Base-by-base conservation (phyloP, 2,329 filamentous ascomycete genomes). In the Lasiodiplodia sp. region DNA sequence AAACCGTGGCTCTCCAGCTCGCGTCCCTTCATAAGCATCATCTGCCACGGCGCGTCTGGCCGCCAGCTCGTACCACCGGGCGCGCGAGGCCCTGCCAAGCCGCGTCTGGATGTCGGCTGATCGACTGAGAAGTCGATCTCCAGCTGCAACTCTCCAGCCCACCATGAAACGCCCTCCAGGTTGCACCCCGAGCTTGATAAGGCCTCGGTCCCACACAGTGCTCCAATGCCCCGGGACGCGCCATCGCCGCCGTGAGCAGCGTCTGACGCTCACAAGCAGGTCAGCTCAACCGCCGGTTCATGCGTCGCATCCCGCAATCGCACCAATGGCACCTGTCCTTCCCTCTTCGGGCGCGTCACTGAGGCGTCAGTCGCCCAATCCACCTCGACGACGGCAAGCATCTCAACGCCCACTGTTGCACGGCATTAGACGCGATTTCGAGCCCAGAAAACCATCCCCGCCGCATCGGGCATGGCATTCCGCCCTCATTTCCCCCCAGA, bases 31-130 rank as follows among this genome's bases (percentile, higher is more conserved):
- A 28, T 28, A 28, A 28, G 28, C 28, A 28, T 28, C 28, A 28
- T 28, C 28, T 28, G 28, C 28, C 28, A 28, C 28, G 28, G 28
- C 53, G 64, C 64, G 64, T 58, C 64, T 57, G 52, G 58, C 25
- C 44, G 10, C 52, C 23, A 34, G 37, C 64, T 49, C 34, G 52
- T 56, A 52, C 52, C 31, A 53, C 62, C 49, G 37, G n/a, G 34
- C 34, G 56, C 55, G 34, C 12, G n/a, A 56, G 53, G 66, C 66
- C 66, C 56, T 68, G 66, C 66, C 66, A 68, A 58, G 66, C 21
- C 53, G 65, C 52, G 52, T 37, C 40, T 62, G 38, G 38, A 47
- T 40, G 63, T 66, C 63, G 49, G 63, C 63, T 66, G 63, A 66
- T 66, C 63, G 63, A 40, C 63, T 66, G 49, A 37, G 40, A 49